phyloP scores from a whole-genome alignment of 805 yeast species.

The Saccharomycopsis sp. region DNA sequence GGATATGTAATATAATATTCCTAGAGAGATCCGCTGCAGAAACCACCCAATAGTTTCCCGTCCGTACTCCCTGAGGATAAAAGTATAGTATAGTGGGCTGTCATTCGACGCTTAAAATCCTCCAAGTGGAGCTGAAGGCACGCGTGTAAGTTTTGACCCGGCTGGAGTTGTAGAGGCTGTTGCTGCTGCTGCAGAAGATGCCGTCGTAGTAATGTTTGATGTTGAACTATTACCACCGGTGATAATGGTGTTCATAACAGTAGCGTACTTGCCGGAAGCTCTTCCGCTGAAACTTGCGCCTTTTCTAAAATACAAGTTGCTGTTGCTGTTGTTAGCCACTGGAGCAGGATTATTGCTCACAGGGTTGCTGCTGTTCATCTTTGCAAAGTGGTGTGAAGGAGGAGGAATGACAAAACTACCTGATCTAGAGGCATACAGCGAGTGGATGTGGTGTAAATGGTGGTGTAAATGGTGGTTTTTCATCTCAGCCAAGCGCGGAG shows the following conservation, averaged over 20 bases:
- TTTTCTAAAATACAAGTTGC: conserved; percentile 1
- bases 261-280: neutral
- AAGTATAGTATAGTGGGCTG: neutral
- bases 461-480: neutral
- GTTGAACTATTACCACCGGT: neutral
- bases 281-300: conserved; percentile 14
- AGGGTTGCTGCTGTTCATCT: conserved; percentile 6
- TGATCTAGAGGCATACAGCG: conserved; percentile 3
- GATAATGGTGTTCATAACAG: neutral
- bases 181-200: neutral
- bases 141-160: neutral
- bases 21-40: too few relatives aligned
- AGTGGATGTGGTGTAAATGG: neutral
- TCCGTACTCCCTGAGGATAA: too few relatives aligned
- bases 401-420: conserved; percentile 16
- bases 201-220: neutral
- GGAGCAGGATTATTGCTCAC: conserved; percentile 1
- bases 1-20: neutral
- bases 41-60: too few relatives aligned
- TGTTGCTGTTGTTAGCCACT: neutral
- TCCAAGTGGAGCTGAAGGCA: neutral
- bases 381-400: conserved; percentile 3
- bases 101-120: neutral
- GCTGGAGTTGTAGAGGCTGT: neutral
- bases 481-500: conserved; percentile 9